Percentiles rank a stretch among this genome's conserved stretches.
Evolutionary conservation across 306 rosid genomes (phyloP).

Genomic region (Casuarina equisetifolia): DNA sequence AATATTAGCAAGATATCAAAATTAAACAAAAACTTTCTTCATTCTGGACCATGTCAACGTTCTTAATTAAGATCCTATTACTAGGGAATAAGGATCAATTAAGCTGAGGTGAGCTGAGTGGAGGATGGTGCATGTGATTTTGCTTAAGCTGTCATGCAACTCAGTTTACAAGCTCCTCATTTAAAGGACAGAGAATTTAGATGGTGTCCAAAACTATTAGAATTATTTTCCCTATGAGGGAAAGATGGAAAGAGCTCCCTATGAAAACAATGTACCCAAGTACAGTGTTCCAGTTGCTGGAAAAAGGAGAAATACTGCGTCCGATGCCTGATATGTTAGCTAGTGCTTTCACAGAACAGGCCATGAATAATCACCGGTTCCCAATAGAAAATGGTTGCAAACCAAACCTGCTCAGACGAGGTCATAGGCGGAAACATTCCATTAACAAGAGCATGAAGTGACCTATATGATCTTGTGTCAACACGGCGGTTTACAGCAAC

Average conservation of each 20-base stretch:
- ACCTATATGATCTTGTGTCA: constrained; percentile 73
- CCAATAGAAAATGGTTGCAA: constrained; percentile 8
- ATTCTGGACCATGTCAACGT: background rate
- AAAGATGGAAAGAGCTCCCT: background rate
- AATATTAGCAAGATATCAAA: background rate
- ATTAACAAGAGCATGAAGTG: constrained; percentile 85
- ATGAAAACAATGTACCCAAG: background rate
- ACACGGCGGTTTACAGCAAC: constrained; percentile 70
- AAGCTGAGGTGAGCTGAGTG: background rate
- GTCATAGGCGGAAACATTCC: constrained; percentile 78
- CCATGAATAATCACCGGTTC: background rate
- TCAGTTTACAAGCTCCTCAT: background rate
- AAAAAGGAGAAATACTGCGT: background rate
- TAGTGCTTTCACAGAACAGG: background rate
- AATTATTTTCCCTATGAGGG: background rate
- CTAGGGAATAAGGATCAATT: background rate
- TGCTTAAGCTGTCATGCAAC: background rate
- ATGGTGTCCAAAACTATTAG: background rate
- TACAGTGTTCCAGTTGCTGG: background rate
- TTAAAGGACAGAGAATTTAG: background rate
- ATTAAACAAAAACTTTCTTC: background rate
- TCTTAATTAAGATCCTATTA: background rate
- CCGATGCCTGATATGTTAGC: background rate
- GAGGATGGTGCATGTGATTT: background rate
- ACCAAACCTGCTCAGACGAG: constrained; percentile 71